These are phyloP conservation scores for Malassezia nana DNA, from an alignment of 1,284 basidiomycete genomes.

Conservation along the genomic window DNA sequence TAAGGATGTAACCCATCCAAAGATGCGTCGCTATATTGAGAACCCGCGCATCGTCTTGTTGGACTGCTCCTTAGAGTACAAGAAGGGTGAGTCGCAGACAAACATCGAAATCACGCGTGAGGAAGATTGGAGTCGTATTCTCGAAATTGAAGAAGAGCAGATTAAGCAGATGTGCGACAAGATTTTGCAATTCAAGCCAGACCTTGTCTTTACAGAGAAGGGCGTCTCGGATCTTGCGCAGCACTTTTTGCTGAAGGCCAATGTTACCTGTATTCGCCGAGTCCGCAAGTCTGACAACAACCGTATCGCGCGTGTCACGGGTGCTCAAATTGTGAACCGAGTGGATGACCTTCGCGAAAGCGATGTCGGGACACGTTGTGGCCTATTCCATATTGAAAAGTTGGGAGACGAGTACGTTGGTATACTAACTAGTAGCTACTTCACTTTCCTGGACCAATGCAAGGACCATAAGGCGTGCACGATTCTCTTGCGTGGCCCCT, in stretches of 20 bases:
- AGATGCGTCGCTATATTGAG: slow-evolving; percentile 83
- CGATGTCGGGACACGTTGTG: slow-evolving; percentile 85
- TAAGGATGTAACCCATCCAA: slow-evolving; percentile 97
- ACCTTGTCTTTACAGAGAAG: slow-evolving; percentile 93
- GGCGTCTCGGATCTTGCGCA: slow-evolving; percentile 89
- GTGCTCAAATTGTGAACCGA: slow-evolving; percentile 92
- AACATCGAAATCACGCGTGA: slow-evolving; percentile 97
- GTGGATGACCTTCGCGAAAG: slow-evolving; percentile 84
- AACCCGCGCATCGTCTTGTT: slow-evolving; percentile 82
- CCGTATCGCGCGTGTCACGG: slow-evolving; percentile 87
- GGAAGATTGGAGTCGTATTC: slow-evolving; percentile 80
- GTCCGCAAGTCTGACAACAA: slow-evolving; percentile 99
- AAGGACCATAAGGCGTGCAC: slow-evolving; percentile 91
- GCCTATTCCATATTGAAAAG: slow-evolving; percentile 91
- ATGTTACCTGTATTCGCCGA: slow-evolving; percentile 82
- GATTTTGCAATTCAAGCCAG: slow-evolving; percentile 86
- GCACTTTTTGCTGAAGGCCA: slow-evolving; percentile 76
- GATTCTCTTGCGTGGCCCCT: slow-evolving; percentile 92
- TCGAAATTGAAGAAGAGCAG: slow-evolving; percentile 95
- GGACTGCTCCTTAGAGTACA: slow-evolving; percentile 96
- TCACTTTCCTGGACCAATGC: slow-evolving; percentile 90
- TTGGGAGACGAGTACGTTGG: slow-evolving; percentile 78
- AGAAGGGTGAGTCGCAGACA: slow-evolving; percentile 96
- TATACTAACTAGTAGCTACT: slow-evolving; percentile 59
- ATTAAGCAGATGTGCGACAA: slow-evolving; percentile 78